Conservation (phyloP, 177 flowering plant genomes). For the Telopea speciosissima region DNA sequence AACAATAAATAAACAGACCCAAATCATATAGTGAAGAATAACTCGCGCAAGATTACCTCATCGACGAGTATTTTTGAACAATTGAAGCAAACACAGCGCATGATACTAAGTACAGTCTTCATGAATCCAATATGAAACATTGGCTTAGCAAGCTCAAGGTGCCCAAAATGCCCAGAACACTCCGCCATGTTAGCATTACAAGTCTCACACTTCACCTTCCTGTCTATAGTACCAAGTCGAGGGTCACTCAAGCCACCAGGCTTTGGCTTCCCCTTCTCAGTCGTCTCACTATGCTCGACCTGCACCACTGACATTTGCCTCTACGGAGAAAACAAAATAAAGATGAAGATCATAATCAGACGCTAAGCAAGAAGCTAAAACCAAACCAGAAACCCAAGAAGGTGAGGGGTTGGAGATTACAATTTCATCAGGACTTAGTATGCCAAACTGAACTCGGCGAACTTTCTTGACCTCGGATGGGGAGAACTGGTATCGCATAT, state of each 20-base stretch:
- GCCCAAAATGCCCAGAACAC: constrained; percentile 98
- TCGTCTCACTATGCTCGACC: constrained; percentile 89
- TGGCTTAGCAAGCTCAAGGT: constrained; percentile 96
- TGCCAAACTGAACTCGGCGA: constrained; percentile 86
- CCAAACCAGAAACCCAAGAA: constrained; percentile 12
- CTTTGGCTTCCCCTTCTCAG: constrained; percentile 95
- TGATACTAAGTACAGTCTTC: constrained; percentile 78
- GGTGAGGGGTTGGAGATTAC: constrained; percentile 34
- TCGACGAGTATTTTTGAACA: constrained; percentile 91
- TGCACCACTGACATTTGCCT: constrained; percentile 98
- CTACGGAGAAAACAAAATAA: constrained; percentile 34
- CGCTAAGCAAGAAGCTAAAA: background rate
- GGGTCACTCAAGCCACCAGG: constrained; percentile 77
- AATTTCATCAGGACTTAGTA: constrained; percentile 92
- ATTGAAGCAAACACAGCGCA: constrained; percentile 95
- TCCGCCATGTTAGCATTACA: constrained; percentile 97
- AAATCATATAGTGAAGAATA: background rate
- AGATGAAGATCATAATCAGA: background rate
- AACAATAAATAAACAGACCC: background rate
- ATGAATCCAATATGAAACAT: constrained; percentile 94
- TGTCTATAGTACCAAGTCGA: constrained; percentile 83
- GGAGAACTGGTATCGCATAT: constrained; percentile 77
- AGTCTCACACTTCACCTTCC: constrained; percentile 95
- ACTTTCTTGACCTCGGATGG: constrained; percentile 98
- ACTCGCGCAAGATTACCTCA: constrained; percentile 43